Evolutionary conservation across 169 alveolate genomes (phyloP), one percentile per base, ranked within the genome.

Genomic region (Babesia divergens): DNA sequence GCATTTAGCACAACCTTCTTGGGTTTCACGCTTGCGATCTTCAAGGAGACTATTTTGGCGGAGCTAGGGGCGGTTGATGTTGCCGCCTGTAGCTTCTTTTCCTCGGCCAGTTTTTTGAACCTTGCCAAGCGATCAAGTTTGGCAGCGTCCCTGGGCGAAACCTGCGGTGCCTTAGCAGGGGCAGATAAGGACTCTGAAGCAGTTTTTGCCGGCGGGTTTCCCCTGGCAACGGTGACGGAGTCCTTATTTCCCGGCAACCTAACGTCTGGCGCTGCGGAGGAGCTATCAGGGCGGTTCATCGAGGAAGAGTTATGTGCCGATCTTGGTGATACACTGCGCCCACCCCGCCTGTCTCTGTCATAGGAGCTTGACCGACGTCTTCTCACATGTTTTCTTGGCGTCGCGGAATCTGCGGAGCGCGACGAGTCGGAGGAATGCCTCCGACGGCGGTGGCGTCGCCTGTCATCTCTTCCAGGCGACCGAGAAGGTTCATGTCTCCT

Each of bases 81-180:
- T 55, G 47, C 44, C 16, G 65, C 26, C 4, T 18, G 40, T 20
- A 51, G 22, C 29, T 60, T 64, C 43, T 67, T 52, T 14, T 44
- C 74, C 62, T 82, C 84, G 1, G 84, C 84, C 54, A 71, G 52
- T 47, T 82, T 82, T 37, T 82, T 82, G 52, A 77, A 77, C 47
- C 86, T 20, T 6, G 75, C 64, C 82, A 77, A 16, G 6, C 86
- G 65, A 35, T 77, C 86, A 7, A 68, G 54, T 44, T 77, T 77
- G 32, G 75, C 50, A 13, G 56, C 43, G 24, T 75, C 85, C 55
- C 26, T 44, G 7, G 32, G 69, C 24, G 82, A 24, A 20, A 51
- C 32, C 37, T 49, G 53, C 35, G 2, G 22, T 28, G 3, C 14
- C 13, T 34, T 46, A 49, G 18, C 52, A 13, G 60, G 8, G 4